Evolutionary conservation across 441 rosid species (phyloP).

Genomic region (Mallotus repandus): DNA sequence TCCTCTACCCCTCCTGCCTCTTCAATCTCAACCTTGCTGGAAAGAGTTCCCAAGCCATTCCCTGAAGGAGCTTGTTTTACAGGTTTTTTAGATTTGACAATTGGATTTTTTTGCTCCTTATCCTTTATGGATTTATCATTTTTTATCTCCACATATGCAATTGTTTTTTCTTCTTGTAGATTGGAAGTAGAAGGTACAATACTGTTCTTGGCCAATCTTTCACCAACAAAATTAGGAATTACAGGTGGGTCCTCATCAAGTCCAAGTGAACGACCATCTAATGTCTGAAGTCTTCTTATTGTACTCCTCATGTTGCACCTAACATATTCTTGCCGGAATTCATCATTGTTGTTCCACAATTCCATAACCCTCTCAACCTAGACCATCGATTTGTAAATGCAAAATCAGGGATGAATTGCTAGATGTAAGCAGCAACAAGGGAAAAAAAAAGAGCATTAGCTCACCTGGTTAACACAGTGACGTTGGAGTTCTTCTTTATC

Average conservation of each 20-base stretch:
- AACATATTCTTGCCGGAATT: conserved; percentile 65
- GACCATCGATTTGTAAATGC: conserved; percentile 26
- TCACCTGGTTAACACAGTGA: conserved; percentile 70
- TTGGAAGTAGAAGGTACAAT: conserved; percentile 31
- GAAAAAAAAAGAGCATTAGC: conserved; percentile 2
- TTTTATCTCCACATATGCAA: conserved; percentile 12
- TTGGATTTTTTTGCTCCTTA: conserved; percentile 43
- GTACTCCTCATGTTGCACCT: conserved; percentile 62
- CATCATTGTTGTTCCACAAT: conserved; percentile 59
- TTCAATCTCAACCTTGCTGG: conserved; percentile 42
- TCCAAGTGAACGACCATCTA: conserved; percentile 87
- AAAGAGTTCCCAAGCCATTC: conserved; percentile 32
- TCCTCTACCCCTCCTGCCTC: conserved; percentile 45
- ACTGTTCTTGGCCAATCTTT: conserved; percentile 41
- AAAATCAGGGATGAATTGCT: conserved; percentile 4
- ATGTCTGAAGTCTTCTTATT: conserved; percentile 63
- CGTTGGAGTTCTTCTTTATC: conserved; percentile 53
- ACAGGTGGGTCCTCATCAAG: conserved; percentile 68
- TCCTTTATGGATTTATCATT: conserved; percentile 24
- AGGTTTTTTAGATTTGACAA: conserved; percentile 38
- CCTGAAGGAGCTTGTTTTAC: conserved; percentile 37
- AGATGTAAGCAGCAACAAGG: neutral
- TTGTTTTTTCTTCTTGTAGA: conserved; percentile 23
- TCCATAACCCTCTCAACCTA: conserved; percentile 77
- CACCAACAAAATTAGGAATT: conserved; percentile 36